Evolutionary conservation across 2,329 filamentous ascomycete genomes (phyloP).

Genomic region (Colletotrichum tropicicola): DNA sequence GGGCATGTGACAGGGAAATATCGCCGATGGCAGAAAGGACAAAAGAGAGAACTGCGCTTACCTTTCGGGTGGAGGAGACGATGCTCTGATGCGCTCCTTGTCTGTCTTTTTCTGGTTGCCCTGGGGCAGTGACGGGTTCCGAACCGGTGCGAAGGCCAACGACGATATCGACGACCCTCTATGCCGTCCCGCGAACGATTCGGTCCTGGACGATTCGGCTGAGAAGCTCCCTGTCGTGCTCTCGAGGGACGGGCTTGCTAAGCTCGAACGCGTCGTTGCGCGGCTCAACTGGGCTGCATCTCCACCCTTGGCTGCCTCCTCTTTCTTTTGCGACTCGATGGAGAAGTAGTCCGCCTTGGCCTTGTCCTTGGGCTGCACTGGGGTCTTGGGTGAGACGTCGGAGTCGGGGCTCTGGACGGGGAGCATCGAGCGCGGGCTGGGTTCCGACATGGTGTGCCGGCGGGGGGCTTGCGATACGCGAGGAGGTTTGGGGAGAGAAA

Average conservation of each 20-base stretch:
- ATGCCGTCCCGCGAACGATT: constrained; percentile 1
- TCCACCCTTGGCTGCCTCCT: neutral
- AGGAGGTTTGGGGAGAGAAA: neutral
- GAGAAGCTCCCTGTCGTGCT: constrained; percentile 17
- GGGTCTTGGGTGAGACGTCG: constrained; percentile 53
- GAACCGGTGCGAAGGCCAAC: constrained; percentile 55
- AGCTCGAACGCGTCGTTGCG: constrained; percentile 22
- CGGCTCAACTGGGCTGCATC: constrained; percentile 9
- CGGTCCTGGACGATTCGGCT: constrained; percentile 10
- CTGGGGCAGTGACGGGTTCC: constrained; percentile 56
- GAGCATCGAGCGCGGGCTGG: constrained; percentile 35
- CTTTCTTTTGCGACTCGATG: constrained; percentile 7
- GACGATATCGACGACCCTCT: constrained; percentile 56
- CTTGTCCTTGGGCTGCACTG: constrained; percentile 33
- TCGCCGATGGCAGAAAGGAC: neutral
- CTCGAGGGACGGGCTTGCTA: constrained; percentile 16
- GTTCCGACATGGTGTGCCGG: constrained; percentile 24
- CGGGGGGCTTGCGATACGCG: neutral
- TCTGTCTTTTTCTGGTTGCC: constrained; percentile 55
- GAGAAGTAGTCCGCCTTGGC: constrained; percentile 39
- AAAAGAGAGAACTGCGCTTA: constrained; percentile 41
- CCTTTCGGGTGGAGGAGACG: constrained; percentile 60
- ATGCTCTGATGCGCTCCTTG: constrained; percentile 51
- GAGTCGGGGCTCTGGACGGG: constrained; percentile 47
- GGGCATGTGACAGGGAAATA: too few species aligned